phyloP scores from a whole-genome alignment of 768 basidiomycete genomes.

The Pholiota microspora region DNA sequence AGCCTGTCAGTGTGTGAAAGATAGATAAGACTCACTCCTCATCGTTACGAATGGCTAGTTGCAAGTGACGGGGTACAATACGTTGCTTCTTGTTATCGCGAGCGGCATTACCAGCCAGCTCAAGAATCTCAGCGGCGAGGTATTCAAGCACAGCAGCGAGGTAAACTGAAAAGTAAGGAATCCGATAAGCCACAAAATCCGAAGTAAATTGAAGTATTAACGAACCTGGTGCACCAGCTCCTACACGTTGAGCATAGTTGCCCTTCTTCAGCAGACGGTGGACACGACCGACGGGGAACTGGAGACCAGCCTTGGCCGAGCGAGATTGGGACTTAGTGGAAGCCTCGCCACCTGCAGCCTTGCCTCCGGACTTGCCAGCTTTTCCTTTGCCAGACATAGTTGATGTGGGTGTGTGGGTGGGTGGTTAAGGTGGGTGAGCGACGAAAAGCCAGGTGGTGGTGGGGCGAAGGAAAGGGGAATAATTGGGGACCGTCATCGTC shows the following conservation, averaged over 20 bases:
- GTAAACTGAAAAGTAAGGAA: conserved; percentile 55
- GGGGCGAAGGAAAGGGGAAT: conserved; percentile 18
- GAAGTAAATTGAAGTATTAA: conserved; percentile 3
- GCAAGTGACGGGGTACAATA: conserved; percentile 92
- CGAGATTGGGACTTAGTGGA: conserved; percentile 70
- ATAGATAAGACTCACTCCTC: conserved; percentile 56
- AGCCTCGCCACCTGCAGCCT: conserved; percentile 65
- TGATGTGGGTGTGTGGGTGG: conserved; percentile 14
- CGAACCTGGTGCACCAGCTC: conserved; percentile 83
- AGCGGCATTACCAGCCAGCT: conserved; percentile 87
- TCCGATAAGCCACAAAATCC: conserved; percentile 21
- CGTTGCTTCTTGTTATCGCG: conserved; percentile 89
- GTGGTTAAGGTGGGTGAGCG: conserved; percentile 19
- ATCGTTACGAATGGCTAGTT: conserved; percentile 91
- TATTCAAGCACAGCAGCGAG: conserved; percentile 92
- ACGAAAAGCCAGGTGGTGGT: conserved; percentile 16
- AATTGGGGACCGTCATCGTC: conserved; percentile 20
- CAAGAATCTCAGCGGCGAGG: conserved; percentile 91
- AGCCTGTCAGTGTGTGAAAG: not conserved
- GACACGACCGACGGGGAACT: conserved; percentile 93
- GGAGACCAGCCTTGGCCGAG: conserved; percentile 75
- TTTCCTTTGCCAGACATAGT: conserved; percentile 46
- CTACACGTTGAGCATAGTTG: conserved; percentile 87
- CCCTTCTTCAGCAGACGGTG: conserved; percentile 88
- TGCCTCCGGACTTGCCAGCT: conserved; percentile 33